phyloP scores from a whole-genome alignment of 1,139 yeast species.

The Protomyces pachydermus region DNA sequence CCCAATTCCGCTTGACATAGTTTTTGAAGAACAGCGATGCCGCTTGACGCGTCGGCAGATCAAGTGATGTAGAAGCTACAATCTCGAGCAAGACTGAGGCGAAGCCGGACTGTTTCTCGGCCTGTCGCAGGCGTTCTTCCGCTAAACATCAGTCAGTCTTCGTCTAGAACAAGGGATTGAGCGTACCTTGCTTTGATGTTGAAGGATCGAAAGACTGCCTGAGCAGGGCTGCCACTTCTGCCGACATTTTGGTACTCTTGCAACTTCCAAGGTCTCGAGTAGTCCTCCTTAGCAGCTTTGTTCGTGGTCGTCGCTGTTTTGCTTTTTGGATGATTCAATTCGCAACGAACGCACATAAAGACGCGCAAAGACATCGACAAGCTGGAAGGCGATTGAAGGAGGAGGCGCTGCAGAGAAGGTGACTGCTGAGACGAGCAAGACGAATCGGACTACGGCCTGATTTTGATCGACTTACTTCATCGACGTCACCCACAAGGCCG shows the following conservation, averaged over 20 bases:
- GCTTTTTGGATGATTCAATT: background rate
- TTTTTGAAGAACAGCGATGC: conserved; percentile 90
- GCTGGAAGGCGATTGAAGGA: too few species aligned
- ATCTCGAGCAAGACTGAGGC: conserved; percentile 69
- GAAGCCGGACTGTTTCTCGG: conserved; percentile 69
- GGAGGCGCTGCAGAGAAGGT: too few species aligned
- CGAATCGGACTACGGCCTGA: too few species aligned
- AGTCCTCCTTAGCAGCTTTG: too few species aligned
- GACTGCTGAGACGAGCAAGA: too few species aligned
- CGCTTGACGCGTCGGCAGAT: conserved; percentile 65
- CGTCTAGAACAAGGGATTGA: too few species aligned
- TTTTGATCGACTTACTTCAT: background rate
- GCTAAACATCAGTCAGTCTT: conserved; percentile 34
- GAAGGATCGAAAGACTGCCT: conserved; percentile 32
- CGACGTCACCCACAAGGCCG: background rate
- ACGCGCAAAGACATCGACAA: background rate
- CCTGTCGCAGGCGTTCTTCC: conserved; percentile 47
- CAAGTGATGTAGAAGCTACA: conserved; percentile 58
- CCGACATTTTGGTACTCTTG: conserved; percentile 1
- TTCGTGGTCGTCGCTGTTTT: background rate
- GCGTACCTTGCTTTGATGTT: conserved; percentile 32
- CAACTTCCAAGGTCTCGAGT: too few species aligned
- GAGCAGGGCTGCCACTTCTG: conserved; percentile 29
- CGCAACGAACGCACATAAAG: too few species aligned
- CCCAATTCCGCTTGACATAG: conserved; percentile 78